Conservation (phyloP, 176 grass and related monocot genomes). For the Triticum timopheevii region DNA sequence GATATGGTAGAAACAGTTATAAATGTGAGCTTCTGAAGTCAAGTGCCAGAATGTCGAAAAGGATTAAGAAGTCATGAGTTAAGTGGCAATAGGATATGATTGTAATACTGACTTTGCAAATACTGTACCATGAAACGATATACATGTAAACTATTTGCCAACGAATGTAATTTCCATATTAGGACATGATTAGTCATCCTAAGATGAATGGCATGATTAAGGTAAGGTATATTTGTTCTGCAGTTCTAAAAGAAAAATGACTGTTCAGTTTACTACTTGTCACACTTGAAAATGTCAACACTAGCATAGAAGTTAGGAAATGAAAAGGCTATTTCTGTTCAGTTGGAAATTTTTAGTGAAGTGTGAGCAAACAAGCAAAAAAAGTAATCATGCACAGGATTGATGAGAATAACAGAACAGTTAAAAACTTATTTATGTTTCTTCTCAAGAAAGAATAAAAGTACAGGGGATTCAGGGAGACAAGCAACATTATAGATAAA, state of each 20-base stretch:
- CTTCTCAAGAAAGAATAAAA: conserved; percentile 27
- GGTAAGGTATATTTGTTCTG: not conserved
- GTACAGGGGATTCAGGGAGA: not conserved
- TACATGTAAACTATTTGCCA: not conserved
- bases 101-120: not conserved
- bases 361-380: not conserved
- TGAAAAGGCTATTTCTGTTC: not conserved
- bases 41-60: not conserved
- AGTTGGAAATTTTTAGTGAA: not conserved
- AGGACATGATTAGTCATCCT: not conserved
- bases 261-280: not conserved
- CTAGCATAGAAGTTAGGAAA: too few relatives aligned
- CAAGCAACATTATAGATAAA: too few relatives aligned
- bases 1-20: not conserved
- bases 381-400: not conserved
- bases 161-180: not conserved
- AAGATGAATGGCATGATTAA: not conserved
- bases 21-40: not conserved
- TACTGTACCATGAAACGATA: not conserved
- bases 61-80: not conserved
- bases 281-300: not conserved
- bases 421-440: not conserved
- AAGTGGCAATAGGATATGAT: not conserved
- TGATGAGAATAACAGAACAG: not conserved
- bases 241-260: not conserved